Evolutionary conservation across 73 alveolate genomes (phyloP).

Genomic region (Stentor roeselii): DNA sequence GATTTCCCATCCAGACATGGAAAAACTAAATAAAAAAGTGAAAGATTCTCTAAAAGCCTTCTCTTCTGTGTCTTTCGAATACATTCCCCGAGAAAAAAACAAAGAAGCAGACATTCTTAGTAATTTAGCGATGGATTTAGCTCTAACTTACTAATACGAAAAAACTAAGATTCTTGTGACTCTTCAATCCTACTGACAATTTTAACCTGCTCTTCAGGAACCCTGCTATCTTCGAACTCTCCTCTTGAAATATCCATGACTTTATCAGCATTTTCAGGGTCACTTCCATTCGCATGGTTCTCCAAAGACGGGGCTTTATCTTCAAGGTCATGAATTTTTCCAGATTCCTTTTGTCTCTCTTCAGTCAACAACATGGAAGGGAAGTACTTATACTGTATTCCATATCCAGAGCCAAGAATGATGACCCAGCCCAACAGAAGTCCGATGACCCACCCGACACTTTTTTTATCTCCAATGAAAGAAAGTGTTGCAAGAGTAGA

Average conservation of each 20-base stretch:
- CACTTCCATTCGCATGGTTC: not conserved
- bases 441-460: conserved; percentile 15
- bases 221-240: too few species aligned
- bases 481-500: conserved; percentile 27
- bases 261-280: not conserved
- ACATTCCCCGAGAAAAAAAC: conserved; percentile 14
- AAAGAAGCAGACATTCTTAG: conserved; percentile 10
- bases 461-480: not conserved
- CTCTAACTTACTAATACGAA: too few species aligned
- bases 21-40: not conserved
- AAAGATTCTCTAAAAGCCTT: not conserved
- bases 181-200: too few species aligned
- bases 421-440: conserved; percentile 21
- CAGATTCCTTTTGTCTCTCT: not conserved
- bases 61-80: not conserved
- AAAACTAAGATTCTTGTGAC: too few species aligned
- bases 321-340: not conserved
- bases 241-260: too few species aligned
- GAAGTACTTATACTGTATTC: conserved; percentile 14
- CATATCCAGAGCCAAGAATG: not conserved
- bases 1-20: conserved; percentile 5
- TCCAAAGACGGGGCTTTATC: not conserved
- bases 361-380: not conserved
- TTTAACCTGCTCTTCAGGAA: too few species aligned
- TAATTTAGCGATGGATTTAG: conserved; percentile 13